A percentile compares a stretch with the other conserved stretches of the same genome.
These are phyloP conservation scores for Cardamine resedifolia DNA, from an alignment of 345 rosid species.

Conservation along the genomic window DNA sequence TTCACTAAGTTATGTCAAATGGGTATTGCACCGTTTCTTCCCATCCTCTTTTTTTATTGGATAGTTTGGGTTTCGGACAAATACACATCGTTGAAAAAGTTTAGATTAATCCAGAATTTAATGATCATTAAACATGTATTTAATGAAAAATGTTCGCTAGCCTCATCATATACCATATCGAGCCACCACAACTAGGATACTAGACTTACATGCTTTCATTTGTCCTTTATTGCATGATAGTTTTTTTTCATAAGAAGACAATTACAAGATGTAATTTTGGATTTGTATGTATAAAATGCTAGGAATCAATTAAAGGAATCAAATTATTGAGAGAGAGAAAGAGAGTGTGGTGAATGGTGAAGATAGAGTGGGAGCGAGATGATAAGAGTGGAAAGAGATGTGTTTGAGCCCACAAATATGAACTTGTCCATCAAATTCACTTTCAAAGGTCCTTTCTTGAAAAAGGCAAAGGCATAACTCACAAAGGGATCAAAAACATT, in stretches of 20 bases:
- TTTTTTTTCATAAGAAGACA: conserved; percentile 2
- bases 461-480: conserved; percentile 42
- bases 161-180: neutral
- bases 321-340: conserved; percentile 24
- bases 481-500: conserved; percentile 27
- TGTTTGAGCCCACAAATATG: conserved; percentile 33
- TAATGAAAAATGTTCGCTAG: neutral
- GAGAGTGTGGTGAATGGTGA: conserved; percentile 31
- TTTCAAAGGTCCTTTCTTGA: conserved; percentile 44
- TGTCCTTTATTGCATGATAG: neutral
- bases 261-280: conserved; percentile 5
- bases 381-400: conserved; percentile 36
- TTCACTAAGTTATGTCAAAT: neutral
- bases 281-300: conserved; percentile 15
- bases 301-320: conserved; percentile 20
- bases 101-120: neutral
- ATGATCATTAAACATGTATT: neutral
- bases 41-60: neutral
- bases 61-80: neutral
- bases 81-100: neutral
- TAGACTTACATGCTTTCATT: conserved; percentile 17
- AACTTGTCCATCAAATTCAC: conserved; percentile 34
- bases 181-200: neutral
- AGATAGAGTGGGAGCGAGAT: conserved; percentile 26
- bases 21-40: neutral